Evolutionary conservation across 2,329 filamentous ascomycete genomes (phyloP).

Genomic region (Chaetomiaceae sp.): DNA sequence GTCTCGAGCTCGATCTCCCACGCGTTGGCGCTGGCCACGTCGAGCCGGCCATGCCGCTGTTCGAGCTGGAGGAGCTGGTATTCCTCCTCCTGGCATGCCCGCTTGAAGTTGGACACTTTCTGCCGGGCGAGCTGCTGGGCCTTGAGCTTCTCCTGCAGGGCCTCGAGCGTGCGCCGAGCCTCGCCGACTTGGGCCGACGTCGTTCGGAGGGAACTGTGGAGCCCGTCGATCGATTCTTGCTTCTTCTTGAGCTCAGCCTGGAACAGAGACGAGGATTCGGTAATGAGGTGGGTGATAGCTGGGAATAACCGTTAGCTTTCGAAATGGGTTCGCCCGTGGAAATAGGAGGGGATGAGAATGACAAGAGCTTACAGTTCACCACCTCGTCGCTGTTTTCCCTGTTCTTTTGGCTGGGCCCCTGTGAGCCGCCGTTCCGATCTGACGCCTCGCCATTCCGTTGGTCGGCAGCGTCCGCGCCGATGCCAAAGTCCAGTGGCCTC

Average conservation of each 20-base stretch:
- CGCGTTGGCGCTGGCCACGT: conserved; percentile 42
- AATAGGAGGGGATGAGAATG: too few species aligned
- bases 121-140: conserved; percentile 62
- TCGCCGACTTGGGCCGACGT: conserved; percentile 74
- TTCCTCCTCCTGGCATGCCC: conserved; percentile 68
- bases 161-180: conserved; percentile 68
- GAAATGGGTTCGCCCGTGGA: conserved; percentile 24
- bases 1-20: conserved; percentile 53
- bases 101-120: conserved; percentile 72
- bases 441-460: conserved; percentile 38
- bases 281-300: conserved; percentile 80
- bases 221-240: conserved; percentile 74
- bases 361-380: conserved; percentile 60
- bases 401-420: conserved; percentile 49
- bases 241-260: conserved; percentile 76
- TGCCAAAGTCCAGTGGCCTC: conserved; percentile 88
- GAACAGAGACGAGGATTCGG: conserved; percentile 73
- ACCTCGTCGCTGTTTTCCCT: conserved; percentile 75
- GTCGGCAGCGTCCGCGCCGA: conserved; percentile 57
- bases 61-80: conserved; percentile 45
- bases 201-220: conserved; percentile 75
- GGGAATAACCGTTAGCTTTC: conserved; percentile 30
- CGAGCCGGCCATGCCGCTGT: conserved; percentile 38
- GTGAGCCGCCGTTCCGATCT: conserved; percentile 40
- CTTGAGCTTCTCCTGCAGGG: conserved; percentile 60